Percentiles rank a stretch among this genome's conserved stretches.
Evolutionary conservation across 2,329 filamentous ascomycete genomes (phyloP).

Genomic region (Xylogone sp.): DNA sequence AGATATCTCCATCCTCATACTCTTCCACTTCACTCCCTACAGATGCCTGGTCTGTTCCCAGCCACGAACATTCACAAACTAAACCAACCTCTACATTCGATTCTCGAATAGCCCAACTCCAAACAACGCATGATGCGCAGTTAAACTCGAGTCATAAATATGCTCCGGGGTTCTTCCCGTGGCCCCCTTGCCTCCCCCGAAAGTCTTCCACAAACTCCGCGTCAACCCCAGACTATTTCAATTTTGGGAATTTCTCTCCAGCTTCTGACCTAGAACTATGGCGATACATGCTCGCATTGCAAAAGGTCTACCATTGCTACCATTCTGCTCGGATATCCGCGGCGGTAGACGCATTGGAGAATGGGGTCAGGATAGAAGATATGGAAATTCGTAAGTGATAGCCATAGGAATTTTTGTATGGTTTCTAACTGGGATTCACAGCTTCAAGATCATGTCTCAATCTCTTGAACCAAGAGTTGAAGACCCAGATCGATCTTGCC

Average conservation of each 20-base stretch:
- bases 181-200: not conserved
- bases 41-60: not conserved
- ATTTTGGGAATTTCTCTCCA: not conserved
- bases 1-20: not conserved
- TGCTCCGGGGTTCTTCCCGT: not conserved
- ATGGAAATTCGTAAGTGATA: constrained; percentile 21
- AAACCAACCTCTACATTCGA: not conserved
- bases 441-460: constrained; percentile 26
- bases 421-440: constrained; percentile 4
- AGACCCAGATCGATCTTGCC: constrained; percentile 14
- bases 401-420: not conserved
- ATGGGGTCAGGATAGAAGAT: constrained; percentile 16
- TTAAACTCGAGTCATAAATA: not conserved
- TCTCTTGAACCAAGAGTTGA: constrained; percentile 26
- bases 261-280: constrained; percentile 20
- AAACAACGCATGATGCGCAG: not conserved
- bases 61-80: not conserved
- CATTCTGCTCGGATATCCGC: constrained; percentile 27
- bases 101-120: not conserved
- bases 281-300: constrained; percentile 23
- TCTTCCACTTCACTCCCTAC: not conserved
- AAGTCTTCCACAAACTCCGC: not conserved
- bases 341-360: constrained; percentile 25
- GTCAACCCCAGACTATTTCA: not conserved
- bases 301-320: constrained; percentile 27